Evolutionary conservation across 768 basidiomycete genomes (phyloP).

Genomic region (Erythrobasidium yunnanense): DNA sequence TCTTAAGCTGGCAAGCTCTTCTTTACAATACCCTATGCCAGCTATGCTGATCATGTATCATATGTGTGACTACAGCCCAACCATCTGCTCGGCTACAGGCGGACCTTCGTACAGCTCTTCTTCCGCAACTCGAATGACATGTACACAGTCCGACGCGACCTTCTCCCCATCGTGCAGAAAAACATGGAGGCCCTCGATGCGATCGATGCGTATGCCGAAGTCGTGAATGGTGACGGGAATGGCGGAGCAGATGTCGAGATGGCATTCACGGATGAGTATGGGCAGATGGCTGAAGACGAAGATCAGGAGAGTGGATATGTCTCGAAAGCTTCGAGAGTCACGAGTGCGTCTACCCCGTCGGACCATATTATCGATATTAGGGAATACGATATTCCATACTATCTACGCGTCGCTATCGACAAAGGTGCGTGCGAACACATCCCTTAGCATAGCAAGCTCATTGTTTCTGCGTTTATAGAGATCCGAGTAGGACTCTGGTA

Average conservation of each 20-base stretch:
- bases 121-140: constrained; percentile 93
- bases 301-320: constrained; percentile 24
- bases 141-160: constrained; percentile 69
- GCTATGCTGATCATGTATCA: too few species aligned
- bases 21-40: too few species aligned
- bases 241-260: constrained; percentile 36
- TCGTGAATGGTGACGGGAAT: constrained; percentile 64
- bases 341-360: constrained; percentile 52
- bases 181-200: constrained; percentile 89
- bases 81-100: constrained; percentile 86
- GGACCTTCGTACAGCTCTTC: constrained; percentile 73
- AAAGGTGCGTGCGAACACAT: constrained; percentile 47
- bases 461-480: constrained; percentile 44
- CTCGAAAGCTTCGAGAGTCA: constrained; percentile 19
- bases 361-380: constrained; percentile 88
- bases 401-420: constrained; percentile 97
- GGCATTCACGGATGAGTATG: constrained; percentile 47
- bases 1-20: constrained; percentile 53
- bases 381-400: constrained; percentile 95
- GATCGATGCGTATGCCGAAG: constrained; percentile 94
- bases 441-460: not conserved
- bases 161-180: constrained; percentile 75
- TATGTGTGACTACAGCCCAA: constrained; percentile 53
- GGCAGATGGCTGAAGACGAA: constrained; percentile 36
- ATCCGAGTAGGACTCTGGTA: constrained; percentile 99